Base-by-base conservation (phyloP, 2,329 filamentous ascomycete genomes). In the Verticillium longisporum region DNA sequence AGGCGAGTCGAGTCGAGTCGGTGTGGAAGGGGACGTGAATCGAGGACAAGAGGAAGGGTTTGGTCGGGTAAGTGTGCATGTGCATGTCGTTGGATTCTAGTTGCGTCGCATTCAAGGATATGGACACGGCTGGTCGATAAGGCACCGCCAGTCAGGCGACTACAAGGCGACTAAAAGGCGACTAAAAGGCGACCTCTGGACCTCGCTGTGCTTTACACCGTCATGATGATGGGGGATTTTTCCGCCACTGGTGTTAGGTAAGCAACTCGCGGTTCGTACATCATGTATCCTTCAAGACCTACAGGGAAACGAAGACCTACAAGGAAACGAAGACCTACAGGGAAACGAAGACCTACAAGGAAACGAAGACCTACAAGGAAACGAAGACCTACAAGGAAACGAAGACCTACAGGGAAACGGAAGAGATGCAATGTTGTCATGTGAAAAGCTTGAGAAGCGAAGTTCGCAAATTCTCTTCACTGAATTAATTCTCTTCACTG, bases 51-150 rank as follows among this genome's bases (percentile, higher is more conserved):
- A 57, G 15, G 26, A 41, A 58, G 36, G 56, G 41, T 37, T 38
- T 6, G 18, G 21, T 58, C 56, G 56, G 56, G 56, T 58, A 58
- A 37, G 56, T 58, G 15, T 58, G 56, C 56, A 58, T 31, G 41
- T 50, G 56, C 56, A 50, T 36, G 15, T 21, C 14, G 21, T 41
- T 58, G 56, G 37, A 58, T 41, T n/a, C 18, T 21, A 21, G 18
- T 21, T 45, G 15, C 38, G 26, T 31, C 26, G 26, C 34, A 36
- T 9, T 10, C 34, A 1, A 9, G 26, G 45, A 26, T 10, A 21
- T 5, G 45, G 45, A n/a, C 7, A 13, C 45, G 45, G n/a, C 45
- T 10, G 18, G 45, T 53, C 15, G 45, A 53, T 26, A 53, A 53
- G 45, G 45, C 45, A 18, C n/a, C n/a, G 45, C n/a, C 7, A n/a